These are phyloP conservation scores for Waltiozyma sp. DNA, from an alignment of 1,139 yeast genomes.

Conservation along the genomic window DNA sequence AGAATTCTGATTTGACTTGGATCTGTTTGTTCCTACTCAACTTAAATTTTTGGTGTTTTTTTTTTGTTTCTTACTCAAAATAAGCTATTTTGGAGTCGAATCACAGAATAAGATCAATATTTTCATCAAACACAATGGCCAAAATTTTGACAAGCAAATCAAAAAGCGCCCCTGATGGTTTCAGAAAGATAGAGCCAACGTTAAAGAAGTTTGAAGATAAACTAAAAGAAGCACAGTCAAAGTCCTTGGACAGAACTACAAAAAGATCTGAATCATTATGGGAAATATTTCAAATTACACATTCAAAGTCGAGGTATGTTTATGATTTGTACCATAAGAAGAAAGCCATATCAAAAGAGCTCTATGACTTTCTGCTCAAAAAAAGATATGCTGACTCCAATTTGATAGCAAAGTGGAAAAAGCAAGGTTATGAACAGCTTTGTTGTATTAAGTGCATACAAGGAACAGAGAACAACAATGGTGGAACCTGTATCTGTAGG, in stretches of 20 bases:
- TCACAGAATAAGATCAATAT: too few relatives aligned
- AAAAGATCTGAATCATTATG: slow-evolving; percentile 51
- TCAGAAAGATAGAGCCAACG: slow-evolving; percentile 58
- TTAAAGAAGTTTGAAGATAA: slow-evolving; percentile 49
- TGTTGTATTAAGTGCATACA: slow-evolving; percentile 80
- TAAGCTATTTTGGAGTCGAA: too few relatives aligned
- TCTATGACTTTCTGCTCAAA: slow-evolving; percentile 70
- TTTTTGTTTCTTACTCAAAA: too few relatives aligned
- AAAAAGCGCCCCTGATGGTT: slow-evolving; percentile 65
- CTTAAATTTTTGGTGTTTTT: too few relatives aligned
- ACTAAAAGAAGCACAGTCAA: slow-evolving; percentile 46
- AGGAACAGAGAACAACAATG: slow-evolving; percentile 49
- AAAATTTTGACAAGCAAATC: slow-evolving; percentile 26
- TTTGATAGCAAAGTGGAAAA: slow-evolving; percentile 84
- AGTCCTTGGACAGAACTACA: slow-evolving; percentile 20
- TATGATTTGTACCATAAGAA: slow-evolving; percentile 65
- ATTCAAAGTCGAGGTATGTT: slow-evolving; percentile 67
- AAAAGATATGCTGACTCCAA: slow-evolving; percentile 59
- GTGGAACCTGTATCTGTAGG: slow-evolving; percentile 71
- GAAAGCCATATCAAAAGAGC: slow-evolving; percentile 50
- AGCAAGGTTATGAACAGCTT: slow-evolving; percentile 77
- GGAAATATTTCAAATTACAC: slow-evolving; percentile 61
- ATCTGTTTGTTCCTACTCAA: too few relatives aligned
- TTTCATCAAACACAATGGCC: slow-evolving; percentile 14
- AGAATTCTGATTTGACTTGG: too few relatives aligned